phyloP scores from a whole-genome alignment of 148 eudicot species.

The Bassia scoparia region DNA sequence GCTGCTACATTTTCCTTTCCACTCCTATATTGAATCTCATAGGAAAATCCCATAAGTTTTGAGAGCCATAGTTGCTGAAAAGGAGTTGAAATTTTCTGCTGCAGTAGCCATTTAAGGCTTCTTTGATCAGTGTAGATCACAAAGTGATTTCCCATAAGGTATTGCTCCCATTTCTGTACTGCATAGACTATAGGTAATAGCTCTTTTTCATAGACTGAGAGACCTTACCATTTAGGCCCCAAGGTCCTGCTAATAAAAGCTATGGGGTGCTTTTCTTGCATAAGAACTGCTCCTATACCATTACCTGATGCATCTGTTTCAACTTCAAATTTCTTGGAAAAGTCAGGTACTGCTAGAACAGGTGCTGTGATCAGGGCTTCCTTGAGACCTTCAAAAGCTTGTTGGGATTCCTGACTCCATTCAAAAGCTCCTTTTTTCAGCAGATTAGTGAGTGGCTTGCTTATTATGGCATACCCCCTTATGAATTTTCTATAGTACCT shows the following conservation, averaged over 20 bases:
- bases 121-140: no score
- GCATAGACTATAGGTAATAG: no score
- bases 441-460: neutral
- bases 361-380: neutral
- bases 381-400: neutral
- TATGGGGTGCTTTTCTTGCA: neutral
- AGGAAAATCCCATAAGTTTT: neutral
- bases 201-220: no score
- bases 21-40: neutral
- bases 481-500: neutral
- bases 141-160: no score
- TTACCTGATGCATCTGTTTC: no score
- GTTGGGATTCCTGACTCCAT: neutral
- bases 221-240: no score
- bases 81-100: neutral
- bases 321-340: no score
- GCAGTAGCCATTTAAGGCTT: no score
- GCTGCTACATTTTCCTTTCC: no score
- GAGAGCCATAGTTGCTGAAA: neutral
- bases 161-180: no score
- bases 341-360: neutral
- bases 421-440: no score
- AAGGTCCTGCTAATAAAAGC: no score
- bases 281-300: neutral
- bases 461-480: neutral